Evolutionary conservation across 345 rosid genomes (phyloP), one percentile per base, ranked within the genome.

Genomic region (Eutrema heterophyllum): DNA sequence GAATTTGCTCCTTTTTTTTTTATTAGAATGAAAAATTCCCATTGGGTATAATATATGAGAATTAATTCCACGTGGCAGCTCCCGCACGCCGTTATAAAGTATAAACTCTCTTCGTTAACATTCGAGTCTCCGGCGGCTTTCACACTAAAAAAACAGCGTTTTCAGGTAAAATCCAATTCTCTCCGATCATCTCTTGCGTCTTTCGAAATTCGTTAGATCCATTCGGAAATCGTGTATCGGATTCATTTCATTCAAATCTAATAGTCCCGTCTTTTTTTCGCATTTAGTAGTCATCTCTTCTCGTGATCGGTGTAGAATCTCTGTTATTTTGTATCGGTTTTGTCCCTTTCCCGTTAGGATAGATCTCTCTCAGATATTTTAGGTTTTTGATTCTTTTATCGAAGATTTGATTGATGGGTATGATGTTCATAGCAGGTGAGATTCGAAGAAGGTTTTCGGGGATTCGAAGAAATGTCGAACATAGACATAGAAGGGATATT

Each of bases 401-500:
- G 32, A 55, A 68, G 15, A 18, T 21, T 62, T 21, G 78, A 46
- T 45, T 35, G 7, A 46, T 69, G 36, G 27, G 16, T 60, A 3
- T 58, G 45, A 21, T 68, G 53, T 45, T 71, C 1, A 56, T 15
- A 26, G 14, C 59, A 73, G 78, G 72, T 64, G 45, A 46, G 32
- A 32, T 32, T 64, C 1, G 48, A 67, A 39, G 40, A 9, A 53
- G 35, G 18, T 13, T 59, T 58, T 46, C 45, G 48, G 29, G 26
- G 58, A 48, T 38, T 60, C 6, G 53, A 61, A 32, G 52, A 68
- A 64, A 93, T 93, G 98, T 90, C 96, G 32, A 93, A 85, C 83
- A 91, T 93, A 30, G 96, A 93, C 75, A 89, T 91, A 0, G 90
- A 84, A 70, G 98, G 98, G 53, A 83, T 93, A 72, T 56, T 93